Evolutionary conservation across 139 green algal genomes (phyloP).

Genomic region (Dunaliella primolecta): DNA sequence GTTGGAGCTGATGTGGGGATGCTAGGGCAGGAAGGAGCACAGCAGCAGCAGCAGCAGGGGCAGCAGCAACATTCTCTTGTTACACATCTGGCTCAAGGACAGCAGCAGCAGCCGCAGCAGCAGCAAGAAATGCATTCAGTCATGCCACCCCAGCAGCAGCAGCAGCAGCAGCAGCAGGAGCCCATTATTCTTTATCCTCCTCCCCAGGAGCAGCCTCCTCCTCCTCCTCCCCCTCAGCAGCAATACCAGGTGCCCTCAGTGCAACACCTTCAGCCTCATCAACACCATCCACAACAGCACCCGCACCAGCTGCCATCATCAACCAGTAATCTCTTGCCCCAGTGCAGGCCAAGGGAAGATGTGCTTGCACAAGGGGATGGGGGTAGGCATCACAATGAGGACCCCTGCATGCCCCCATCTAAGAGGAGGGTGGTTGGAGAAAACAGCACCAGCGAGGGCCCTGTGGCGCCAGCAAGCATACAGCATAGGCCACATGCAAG

Average conservation of each 20-base stretch:
- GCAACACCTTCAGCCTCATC: neutral
- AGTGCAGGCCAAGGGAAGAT: too few species aligned
- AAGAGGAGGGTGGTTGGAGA: too few species aligned
- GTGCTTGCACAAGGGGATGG: too few species aligned
- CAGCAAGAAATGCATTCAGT: conserved; percentile 8
- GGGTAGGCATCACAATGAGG: too few species aligned
- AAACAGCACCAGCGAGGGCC: too few species aligned
- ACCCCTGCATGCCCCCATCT: too few species aligned
- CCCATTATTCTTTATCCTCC: neutral
- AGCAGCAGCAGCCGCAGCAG: conserved; percentile 9
- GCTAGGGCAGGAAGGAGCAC: neutral
- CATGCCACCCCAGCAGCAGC: neutral
- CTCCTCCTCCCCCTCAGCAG: neutral
- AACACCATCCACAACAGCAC: neutral
- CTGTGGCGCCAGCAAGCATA: too few species aligned
- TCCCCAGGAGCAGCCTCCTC: neutral
- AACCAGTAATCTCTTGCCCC: too few species aligned
- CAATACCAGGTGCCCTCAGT: neutral
- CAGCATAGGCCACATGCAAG: too few species aligned
- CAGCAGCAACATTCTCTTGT: neutral
- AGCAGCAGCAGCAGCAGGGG: neutral
- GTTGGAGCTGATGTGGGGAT: too few species aligned
- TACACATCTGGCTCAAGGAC: neutral
- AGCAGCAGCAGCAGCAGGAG: neutral
- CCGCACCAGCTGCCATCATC: neutral